phyloP scores from a whole-genome alignment of 164 flowering plant genomes.

The Aristolochia californica region DNA sequence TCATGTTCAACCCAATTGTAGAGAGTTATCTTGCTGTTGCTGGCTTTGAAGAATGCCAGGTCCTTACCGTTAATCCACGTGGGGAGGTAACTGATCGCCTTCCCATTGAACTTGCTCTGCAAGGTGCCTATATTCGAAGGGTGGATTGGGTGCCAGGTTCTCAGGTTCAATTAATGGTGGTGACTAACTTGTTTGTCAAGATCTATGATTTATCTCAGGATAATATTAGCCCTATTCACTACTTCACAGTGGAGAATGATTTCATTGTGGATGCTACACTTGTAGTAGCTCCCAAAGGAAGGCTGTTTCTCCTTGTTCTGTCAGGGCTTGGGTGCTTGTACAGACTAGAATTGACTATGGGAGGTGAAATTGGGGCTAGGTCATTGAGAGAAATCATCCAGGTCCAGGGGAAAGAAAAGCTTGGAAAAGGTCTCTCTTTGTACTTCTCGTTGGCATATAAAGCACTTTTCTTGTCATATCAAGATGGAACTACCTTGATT shows the following conservation, averaged over 20 bases:
- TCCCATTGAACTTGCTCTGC: slow-evolving; percentile 89
- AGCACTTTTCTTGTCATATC: slow-evolving; percentile 71
- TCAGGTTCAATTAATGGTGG: slow-evolving; percentile 94
- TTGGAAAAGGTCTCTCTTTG: slow-evolving; percentile 63
- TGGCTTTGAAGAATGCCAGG: slow-evolving; percentile 96
- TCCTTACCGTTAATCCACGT: slow-evolving; percentile 79
- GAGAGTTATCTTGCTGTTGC: slow-evolving; percentile 96
- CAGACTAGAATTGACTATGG: slow-evolving; percentile 60
- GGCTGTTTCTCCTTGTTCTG: slow-evolving; percentile 69
- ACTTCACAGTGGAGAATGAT: slow-evolving; percentile 80
- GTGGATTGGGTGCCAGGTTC: slow-evolving; percentile 97
- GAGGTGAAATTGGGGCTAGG: slow-evolving; percentile 61
- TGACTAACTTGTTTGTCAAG: slow-evolving; percentile 82
- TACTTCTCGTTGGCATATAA: slow-evolving; percentile 60
- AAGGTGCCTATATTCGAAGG: slow-evolving; percentile 86
- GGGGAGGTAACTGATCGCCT: slow-evolving; percentile 98
- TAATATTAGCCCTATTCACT: slow-evolving; percentile 88
- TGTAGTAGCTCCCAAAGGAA: slow-evolving; percentile 52
- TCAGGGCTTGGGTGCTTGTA: slow-evolving; percentile 70
- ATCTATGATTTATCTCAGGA: slow-evolving; percentile 93
- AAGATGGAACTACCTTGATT: slow-evolving; percentile 75
- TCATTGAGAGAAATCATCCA: slow-evolving; percentile 56
- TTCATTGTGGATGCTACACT: slow-evolving; percentile 82
- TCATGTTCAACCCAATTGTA: slow-evolving; percentile 63
- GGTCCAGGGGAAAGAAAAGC: slow-evolving; percentile 38